Evolutionary conservation across 768 basidiomycete genomes (phyloP).

Genomic region (Hygrocybe punicea): DNA sequence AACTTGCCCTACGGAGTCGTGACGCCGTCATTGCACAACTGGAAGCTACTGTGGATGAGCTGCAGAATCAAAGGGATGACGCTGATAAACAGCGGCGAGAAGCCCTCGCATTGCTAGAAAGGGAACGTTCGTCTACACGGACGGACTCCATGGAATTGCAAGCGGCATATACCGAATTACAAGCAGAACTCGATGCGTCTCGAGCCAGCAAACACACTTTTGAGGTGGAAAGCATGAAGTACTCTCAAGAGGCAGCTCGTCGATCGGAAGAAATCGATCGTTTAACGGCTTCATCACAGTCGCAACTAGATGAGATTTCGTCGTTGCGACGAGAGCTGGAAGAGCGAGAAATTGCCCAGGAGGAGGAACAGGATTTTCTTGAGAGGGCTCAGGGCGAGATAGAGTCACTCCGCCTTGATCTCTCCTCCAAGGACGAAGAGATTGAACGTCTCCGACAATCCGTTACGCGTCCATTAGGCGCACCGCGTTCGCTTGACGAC

Average conservation of each 20-base stretch:
- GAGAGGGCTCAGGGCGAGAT: constrained; percentile 64
- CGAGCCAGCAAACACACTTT: constrained; percentile 53
- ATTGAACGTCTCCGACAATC: constrained; percentile 54
- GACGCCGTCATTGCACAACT: constrained; percentile 60
- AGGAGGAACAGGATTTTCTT: constrained; percentile 64
- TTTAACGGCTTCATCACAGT: constrained; percentile 41
- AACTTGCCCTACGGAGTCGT: constrained; percentile 51
- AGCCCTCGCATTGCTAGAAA: constrained; percentile 46
- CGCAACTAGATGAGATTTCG: constrained; percentile 53
- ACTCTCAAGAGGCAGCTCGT: constrained; percentile 53
- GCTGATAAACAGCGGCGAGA: constrained; percentile 45
- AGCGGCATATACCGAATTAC: constrained; percentile 57
- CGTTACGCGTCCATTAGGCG: constrained; percentile 35
- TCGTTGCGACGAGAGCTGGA: constrained; percentile 52
- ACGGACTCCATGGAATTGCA: constrained; percentile 57
- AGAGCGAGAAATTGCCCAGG: constrained; percentile 41
- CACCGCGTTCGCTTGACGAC: constrained; percentile 59
- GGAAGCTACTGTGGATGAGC: constrained; percentile 56
- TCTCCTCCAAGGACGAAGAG: constrained; percentile 63
- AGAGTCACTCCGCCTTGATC: constrained; percentile 62
- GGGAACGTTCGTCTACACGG: constrained; percentile 48
- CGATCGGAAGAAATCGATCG: constrained; percentile 59
- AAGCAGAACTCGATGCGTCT: constrained; percentile 56
- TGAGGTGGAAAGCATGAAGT: constrained; percentile 61
- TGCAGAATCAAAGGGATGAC: constrained; percentile 48